Evolutionary conservation across 2,329 filamentous ascomycete genomes (phyloP).

Genomic region (Aspergillus puulaauensis): DNA sequence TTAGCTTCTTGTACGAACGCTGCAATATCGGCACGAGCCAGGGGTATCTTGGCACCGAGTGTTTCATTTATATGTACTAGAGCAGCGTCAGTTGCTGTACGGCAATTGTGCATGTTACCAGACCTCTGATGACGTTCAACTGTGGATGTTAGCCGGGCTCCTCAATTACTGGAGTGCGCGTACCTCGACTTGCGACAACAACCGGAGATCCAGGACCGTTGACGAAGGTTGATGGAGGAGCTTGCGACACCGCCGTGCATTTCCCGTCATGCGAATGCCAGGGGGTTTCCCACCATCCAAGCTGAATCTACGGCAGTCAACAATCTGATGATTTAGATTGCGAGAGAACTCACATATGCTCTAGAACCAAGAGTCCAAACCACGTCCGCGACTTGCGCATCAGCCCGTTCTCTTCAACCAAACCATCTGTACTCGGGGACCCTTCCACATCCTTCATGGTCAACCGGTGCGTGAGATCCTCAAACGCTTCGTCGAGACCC

Average conservation of each 20-base stretch:
- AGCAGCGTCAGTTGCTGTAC: background rate
- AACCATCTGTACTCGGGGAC: conserved; percentile 11
- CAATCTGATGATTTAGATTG: background rate
- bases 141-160: conserved; percentile 17
- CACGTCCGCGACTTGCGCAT: conserved; percentile 50
- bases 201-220: conserved; percentile 50
- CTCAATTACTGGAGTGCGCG: background rate
- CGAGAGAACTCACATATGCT: conserved; percentile 43
- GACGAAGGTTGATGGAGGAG: conserved; percentile 45
- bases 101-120: background rate
- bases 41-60: conserved; percentile 23
- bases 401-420: conserved; percentile 29
- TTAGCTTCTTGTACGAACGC: conserved; percentile 46
- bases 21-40: conserved; percentile 38
- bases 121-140: conserved; percentile 45
- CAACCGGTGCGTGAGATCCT: conserved; percentile 35
- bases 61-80: conserved; percentile 40
- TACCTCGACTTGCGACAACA: conserved; percentile 54
- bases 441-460: conserved; percentile 26
- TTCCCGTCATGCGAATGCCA: conserved; percentile 39
- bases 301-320: conserved; percentile 30
- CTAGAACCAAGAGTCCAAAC: conserved; percentile 54
- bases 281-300: conserved; percentile 48
- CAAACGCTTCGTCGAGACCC: conserved; percentile 46
- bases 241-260: conserved; percentile 45